phyloP scores from a whole-genome alignment of 225 moss, liverwort and hornwort genomes.

The Takakia lepidozioides region DNA sequence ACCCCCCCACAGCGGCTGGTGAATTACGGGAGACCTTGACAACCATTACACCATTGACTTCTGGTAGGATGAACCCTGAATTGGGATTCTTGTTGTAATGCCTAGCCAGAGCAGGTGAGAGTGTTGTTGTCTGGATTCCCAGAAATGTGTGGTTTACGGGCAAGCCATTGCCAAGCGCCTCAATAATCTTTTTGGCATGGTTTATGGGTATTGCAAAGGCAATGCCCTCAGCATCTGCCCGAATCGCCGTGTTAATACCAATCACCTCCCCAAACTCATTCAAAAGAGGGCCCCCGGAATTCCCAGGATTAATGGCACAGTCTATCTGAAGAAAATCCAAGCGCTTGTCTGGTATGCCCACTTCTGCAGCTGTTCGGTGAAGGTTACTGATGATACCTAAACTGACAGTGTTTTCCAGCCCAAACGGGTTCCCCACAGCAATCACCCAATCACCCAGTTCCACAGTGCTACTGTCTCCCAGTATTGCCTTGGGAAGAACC shows the following conservation, averaged over 20 bases:
- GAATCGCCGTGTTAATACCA: constrained; percentile 9
- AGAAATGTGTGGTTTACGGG: constrained; percentile 7
- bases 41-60: constrained; percentile 5
- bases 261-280: constrained; percentile 13
- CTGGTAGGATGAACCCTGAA: neutral
- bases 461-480: constrained; percentile 9
- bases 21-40: constrained; percentile 6
- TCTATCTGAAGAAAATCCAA: constrained; percentile 8
- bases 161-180: constrained; percentile 2
- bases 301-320: constrained; percentile 12
- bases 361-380: constrained; percentile 11
- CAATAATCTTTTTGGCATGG: constrained; percentile 4
- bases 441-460: constrained; percentile 12
- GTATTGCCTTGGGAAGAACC: constrained; percentile 3
- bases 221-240: constrained; percentile 11
- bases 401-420: constrained; percentile 9
- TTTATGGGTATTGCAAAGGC: constrained; percentile 10
- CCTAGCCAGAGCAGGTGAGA: constrained; percentile 1
- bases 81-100: constrained; percentile 2
- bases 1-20: constrained; percentile 3
- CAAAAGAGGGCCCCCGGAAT: constrained; percentile 5
- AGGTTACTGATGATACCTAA: constrained; percentile 13
- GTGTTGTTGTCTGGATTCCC: constrained; percentile 5
- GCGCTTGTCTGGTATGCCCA: constrained; percentile 8
- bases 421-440: constrained; percentile 10